Conservation (phyloP, 345 rosid genomes). For the Cochlearia excelsa region DNA sequence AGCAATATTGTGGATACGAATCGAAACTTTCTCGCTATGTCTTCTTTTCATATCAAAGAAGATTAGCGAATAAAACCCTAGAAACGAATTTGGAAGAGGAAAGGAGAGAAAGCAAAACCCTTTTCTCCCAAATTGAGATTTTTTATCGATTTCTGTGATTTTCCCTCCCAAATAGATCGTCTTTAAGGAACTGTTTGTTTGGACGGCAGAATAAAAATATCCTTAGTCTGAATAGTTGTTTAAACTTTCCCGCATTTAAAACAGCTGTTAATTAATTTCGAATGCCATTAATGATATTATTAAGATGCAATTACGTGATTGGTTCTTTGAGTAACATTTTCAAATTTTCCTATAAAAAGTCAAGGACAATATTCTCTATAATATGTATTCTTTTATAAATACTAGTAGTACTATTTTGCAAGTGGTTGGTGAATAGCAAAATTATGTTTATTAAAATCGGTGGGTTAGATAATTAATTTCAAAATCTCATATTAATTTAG, state of each 20-base stretch:
- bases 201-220: neutral
- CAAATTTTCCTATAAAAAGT: neutral
- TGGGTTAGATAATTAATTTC: constrained; percentile 8
- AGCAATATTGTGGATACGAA: constrained; percentile 46
- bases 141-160: constrained; percentile 15
- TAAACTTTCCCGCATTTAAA: constrained; percentile 16
- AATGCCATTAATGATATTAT: neutral
- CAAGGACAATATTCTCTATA: constrained; percentile 5
- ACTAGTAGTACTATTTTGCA: neutral
- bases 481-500: neutral
- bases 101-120: constrained; percentile 24
- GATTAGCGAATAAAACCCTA: neutral
- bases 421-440: constrained; percentile 16
- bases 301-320: constrained; percentile 15
- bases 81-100: neutral
- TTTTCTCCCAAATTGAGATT: constrained; percentile 2
- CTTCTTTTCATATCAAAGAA: constrained; percentile 31
- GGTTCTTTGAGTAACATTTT: neutral
- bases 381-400: neutral
- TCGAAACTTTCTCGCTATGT: constrained; percentile 39
- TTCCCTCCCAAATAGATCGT: constrained; percentile 39
- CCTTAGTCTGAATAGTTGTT: neutral
- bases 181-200: constrained; percentile 18
- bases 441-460: neutral
- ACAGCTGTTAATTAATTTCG: neutral